These are phyloP conservation scores for Helotiales sp. DNA, from an alignment of 2,329 filamentous ascomycete species.

Conservation along the genomic window DNA sequence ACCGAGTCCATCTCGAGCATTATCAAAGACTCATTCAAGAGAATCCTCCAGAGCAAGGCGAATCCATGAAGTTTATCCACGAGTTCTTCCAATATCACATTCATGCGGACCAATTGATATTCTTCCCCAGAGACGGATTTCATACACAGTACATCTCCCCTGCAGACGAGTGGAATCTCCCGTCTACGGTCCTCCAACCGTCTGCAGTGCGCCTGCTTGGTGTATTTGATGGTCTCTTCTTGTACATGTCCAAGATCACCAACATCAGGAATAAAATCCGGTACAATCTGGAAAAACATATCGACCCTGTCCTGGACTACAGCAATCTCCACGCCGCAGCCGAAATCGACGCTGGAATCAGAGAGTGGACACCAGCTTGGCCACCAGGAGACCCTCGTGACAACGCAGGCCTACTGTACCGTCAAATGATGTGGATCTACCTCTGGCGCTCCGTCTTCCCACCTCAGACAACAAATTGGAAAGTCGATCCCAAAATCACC, in stretches of 20 bases:
- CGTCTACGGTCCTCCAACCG: conserved; percentile 34
- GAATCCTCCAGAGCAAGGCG: conserved; percentile 64
- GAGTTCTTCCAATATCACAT: conserved; percentile 88
- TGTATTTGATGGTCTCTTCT: conserved; percentile 81
- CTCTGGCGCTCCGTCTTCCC: conserved; percentile 66
- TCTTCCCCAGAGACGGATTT: conserved; percentile 45
- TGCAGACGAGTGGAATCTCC: conserved; percentile 36
- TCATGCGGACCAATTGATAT: conserved; percentile 65
- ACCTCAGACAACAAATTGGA: conserved; percentile 47
- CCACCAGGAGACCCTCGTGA: conserved; percentile 61
- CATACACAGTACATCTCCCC: conserved; percentile 39
- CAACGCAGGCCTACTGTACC: conserved; percentile 62
- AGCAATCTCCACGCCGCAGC: conserved; percentile 73
- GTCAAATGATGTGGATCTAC: conserved; percentile 70
- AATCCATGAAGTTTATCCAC: conserved; percentile 73
- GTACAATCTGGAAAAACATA: conserved; percentile 62
- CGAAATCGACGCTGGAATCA: conserved; percentile 75
- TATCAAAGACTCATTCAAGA: conserved; percentile 74
- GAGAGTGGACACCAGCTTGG: conserved; percentile 73
- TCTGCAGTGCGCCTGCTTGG: conserved; percentile 65
- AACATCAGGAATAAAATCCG: conserved; percentile 77
- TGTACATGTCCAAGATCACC: conserved; percentile 79
- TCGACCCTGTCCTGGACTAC: conserved; percentile 75
- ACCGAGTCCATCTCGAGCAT: conserved; percentile 78
- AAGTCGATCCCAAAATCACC: conserved; percentile 54